phyloP scores from a whole-genome alignment of 2,329 filamentous ascomycete species.

The Xylariaceae sp. region DNA sequence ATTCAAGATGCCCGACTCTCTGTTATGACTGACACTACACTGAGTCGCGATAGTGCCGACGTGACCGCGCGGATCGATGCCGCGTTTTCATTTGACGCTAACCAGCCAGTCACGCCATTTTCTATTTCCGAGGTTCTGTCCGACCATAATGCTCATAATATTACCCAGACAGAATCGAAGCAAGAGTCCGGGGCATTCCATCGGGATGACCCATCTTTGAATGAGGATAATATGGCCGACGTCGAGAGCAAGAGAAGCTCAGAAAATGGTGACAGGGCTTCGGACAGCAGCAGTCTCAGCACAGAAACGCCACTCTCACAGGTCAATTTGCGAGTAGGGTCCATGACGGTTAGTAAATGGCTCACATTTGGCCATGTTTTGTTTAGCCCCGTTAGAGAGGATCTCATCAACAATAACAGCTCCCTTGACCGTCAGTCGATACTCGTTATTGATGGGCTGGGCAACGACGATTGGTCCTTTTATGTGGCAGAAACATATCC shows the following conservation, averaged over 20 bases:
- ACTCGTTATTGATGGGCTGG: conserved; percentile 75
- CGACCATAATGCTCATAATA: conserved; percentile 39
- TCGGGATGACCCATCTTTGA: conserved; percentile 35
- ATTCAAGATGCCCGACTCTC: conserved; percentile 31
- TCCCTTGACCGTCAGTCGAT: conserved; percentile 58
- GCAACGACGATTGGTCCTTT: conserved; percentile 86
- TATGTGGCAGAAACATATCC: conserved; percentile 80
- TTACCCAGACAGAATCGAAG: conserved; percentile 24
- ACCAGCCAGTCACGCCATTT: conserved; percentile 43
- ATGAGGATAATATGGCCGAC: conserved; percentile 19
- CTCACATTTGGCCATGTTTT: conserved; percentile 78
- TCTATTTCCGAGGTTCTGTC: conserved; percentile 42
- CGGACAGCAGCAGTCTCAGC: conserved; percentile 45
- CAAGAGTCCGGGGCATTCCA: conserved; percentile 20
- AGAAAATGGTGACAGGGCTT: conserved; percentile 36
- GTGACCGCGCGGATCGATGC: conserved; percentile 51
- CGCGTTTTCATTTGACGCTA: conserved; percentile 40
- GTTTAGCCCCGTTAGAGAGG: conserved; percentile 73
- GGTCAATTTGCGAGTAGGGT: conserved; percentile 73
- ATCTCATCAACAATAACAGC: conserved; percentile 53
- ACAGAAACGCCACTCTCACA: conserved; percentile 62
- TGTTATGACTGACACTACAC: conserved; percentile 38
- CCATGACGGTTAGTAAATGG: conserved; percentile 84
- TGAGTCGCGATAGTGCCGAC: conserved; percentile 52
- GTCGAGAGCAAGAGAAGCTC: conserved; percentile 38